A percentile compares a stretch with the other conserved stretches of the same genome.
Evolutionary conservation across 441 rosid species (phyloP).

Genomic region (Brassica balearica): DNA sequence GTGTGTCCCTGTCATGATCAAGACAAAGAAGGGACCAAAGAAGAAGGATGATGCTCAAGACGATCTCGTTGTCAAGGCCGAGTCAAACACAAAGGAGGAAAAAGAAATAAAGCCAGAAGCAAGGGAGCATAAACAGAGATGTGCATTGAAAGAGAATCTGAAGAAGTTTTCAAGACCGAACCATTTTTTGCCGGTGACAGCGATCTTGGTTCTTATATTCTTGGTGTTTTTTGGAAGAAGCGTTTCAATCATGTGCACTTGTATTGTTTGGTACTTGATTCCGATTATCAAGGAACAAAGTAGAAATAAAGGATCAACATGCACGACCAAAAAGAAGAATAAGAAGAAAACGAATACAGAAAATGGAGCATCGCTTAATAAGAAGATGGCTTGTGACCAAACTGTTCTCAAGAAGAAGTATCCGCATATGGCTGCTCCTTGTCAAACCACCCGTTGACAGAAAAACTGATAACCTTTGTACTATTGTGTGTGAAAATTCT

Average conservation of each 20-base stretch:
- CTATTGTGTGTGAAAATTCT: too few species aligned
- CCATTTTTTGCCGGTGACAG: slow-evolving; percentile 53
- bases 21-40: slow-evolving; percentile 33
- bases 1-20: slow-evolving; percentile 66
- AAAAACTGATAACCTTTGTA: too few species aligned
- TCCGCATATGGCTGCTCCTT: slow-evolving; percentile 2
- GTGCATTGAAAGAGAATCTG: slow-evolving; percentile 40
- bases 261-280: slow-evolving; percentile 70
- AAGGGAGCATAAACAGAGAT: slow-evolving; percentile 33
- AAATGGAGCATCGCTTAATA: too few species aligned
- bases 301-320: slow-evolving; percentile 17
- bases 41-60: slow-evolving; percentile 19
- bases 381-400: not conserved
- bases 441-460: not conserved
- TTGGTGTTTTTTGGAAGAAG: slow-evolving; percentile 67
- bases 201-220: slow-evolving; percentile 57
- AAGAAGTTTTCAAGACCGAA: slow-evolving; percentile 53
- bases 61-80: slow-evolving; percentile 13
- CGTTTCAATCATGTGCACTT: slow-evolving; percentile 63
- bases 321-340: slow-evolving; percentile 1
- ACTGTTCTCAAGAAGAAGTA: not conserved
- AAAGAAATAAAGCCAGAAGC: slow-evolving; percentile 20
- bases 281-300: slow-evolving; percentile 49
- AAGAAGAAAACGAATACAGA: not conserved
- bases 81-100: slow-evolving; percentile 15